Conservation (phyloP, 2,329 filamentous ascomycete species). For the Colletotrichum magnum region DNA sequence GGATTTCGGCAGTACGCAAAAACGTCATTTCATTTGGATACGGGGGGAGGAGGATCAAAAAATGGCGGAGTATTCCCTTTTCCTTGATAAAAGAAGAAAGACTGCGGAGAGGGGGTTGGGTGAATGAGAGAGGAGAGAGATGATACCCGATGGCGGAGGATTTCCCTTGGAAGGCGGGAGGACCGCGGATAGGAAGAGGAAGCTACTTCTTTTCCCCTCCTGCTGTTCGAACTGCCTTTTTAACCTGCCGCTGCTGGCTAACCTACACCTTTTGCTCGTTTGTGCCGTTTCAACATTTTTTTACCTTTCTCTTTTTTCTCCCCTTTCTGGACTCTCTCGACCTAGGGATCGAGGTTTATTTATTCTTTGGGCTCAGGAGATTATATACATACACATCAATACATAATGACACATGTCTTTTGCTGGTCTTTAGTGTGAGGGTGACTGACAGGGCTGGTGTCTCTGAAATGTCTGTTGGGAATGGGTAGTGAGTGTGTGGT, state of each 20-base stretch:
- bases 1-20: background rate
- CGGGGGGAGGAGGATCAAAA: background rate
- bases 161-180: too few species aligned
- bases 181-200: background rate
- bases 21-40: background rate
- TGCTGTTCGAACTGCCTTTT: background rate
- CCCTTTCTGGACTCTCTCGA: background rate
- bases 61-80: background rate
- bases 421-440: background rate
- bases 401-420: slow-evolving; percentile 27
- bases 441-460: background rate
- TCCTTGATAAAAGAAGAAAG: background rate
- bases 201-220: background rate
- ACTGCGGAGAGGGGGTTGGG: background rate
- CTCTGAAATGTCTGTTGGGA: too few species aligned
- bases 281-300: background rate
- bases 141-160: slow-evolving; percentile 31
- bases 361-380: background rate
- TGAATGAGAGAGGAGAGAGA: slow-evolving; percentile 1
- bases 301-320: background rate
- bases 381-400: background rate
- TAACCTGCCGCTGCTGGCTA: background rate
- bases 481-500: too few species aligned
- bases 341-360: background rate
- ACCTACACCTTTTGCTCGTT: background rate